Evolutionary conservation across 2,329 filamentous ascomycete genomes (phyloP).

Genomic region (Fusarium sp.): DNA sequence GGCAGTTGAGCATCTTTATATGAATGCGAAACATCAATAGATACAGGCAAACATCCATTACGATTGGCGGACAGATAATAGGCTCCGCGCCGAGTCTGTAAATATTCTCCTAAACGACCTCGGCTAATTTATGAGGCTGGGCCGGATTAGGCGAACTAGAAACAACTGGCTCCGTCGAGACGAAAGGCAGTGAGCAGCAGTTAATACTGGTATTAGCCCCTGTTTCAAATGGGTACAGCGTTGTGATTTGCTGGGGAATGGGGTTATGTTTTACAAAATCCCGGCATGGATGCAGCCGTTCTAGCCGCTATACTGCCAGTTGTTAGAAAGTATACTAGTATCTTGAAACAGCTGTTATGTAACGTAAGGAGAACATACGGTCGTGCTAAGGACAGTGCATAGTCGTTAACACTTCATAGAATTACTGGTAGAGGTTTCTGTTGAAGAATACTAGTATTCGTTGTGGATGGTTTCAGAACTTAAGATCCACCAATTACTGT

Average conservation of each 20-base stretch:
- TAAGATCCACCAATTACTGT: background rate
- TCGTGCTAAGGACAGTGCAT: background rate
- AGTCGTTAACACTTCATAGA: rapidly evolving
- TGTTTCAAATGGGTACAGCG: too few relatives aligned
- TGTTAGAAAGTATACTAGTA: background rate
- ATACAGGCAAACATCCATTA: background rate
- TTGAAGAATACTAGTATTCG: rapidly evolving
- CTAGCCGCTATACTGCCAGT: background rate
- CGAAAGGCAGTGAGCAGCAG: too few relatives aligned
- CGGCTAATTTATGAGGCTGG: background rate
- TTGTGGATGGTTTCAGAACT: background rate
- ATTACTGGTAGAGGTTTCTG: too few relatives aligned
- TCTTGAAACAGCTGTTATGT: background rate
- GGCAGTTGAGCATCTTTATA: background rate
- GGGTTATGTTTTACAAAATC: too few relatives aligned
- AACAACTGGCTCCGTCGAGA: background rate
- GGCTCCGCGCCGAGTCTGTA: background rate
- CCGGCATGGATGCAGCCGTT: too few relatives aligned
- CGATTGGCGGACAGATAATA: slow-evolving; percentile 15
- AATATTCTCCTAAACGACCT: background rate
- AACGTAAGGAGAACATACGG: rapidly evolving
- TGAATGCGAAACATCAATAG: background rate
- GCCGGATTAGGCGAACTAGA: background rate
- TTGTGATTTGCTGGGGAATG: too few relatives aligned
- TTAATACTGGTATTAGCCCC: too few relatives aligned